A percentile compares a stretch with the other conserved stretches of the same genome.
Evolutionary conservation across 805 yeast species (phyloP).

Genomic region (Lachancea meyersii): DNA sequence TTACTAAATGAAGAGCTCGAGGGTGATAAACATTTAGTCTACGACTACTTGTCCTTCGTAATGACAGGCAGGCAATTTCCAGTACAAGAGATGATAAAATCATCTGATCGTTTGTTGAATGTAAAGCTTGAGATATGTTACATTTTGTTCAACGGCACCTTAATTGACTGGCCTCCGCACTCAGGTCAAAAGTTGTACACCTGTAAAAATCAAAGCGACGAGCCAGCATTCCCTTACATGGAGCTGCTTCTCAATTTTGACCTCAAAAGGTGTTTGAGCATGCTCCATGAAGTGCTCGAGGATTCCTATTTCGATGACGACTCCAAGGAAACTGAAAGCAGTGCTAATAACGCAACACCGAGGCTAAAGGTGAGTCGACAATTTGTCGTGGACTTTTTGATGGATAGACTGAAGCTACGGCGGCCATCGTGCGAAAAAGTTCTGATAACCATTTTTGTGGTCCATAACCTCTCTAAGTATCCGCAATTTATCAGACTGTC

Average conservation of each 20-base stretch:
- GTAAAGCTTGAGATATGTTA: constrained; percentile 51
- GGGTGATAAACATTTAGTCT: constrained; percentile 33
- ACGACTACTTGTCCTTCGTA: constrained; percentile 58
- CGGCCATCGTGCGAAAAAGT: constrained; percentile 26
- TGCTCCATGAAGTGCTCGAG: constrained; percentile 79
- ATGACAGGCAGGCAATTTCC: constrained; percentile 81
- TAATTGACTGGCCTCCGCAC: constrained; percentile 42
- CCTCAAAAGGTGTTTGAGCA: constrained; percentile 53
- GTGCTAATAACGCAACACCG: background rate
- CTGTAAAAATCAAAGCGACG: constrained; percentile 28
- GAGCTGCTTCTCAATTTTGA: constrained; percentile 48
- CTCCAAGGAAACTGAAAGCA: constrained; percentile 20
- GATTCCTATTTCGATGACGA: constrained; percentile 68
- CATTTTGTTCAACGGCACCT: constrained; percentile 53
- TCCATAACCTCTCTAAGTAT: constrained; percentile 78
- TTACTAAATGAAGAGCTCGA: constrained; percentile 14
- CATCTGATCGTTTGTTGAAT: constrained; percentile 24
- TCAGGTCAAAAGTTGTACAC: constrained; percentile 33
- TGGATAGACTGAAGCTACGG: constrained; percentile 46
- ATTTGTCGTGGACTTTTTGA: constrained; percentile 63
- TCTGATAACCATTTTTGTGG: constrained; percentile 60
- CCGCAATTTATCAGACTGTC: constrained; percentile 73
- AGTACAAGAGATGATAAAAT: constrained; percentile 45
- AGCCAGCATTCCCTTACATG: constrained; percentile 68
- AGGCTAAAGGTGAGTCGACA: constrained; percentile 51